A percentile compares a stretch with the other conserved stretches of the same genome.
These are phyloP conservation scores for Starmerella tilneyi DNA, from an alignment of 805 yeast genomes.

Conservation along the genomic window DNA sequence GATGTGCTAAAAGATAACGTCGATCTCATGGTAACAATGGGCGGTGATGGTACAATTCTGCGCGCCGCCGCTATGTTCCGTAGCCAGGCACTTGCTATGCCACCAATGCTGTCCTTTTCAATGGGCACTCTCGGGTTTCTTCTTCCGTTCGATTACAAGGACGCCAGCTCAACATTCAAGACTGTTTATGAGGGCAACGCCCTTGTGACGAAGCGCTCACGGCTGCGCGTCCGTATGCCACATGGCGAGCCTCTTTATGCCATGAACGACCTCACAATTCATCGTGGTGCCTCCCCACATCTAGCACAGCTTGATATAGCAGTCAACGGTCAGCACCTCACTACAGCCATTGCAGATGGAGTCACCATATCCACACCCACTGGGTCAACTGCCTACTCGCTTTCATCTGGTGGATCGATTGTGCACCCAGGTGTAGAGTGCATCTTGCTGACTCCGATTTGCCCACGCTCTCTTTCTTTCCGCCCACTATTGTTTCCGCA, in stretches of 20 bases:
- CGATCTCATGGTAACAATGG: constrained; percentile 76
- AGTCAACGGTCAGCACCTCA: constrained; percentile 72
- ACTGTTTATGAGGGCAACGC: constrained; percentile 59
- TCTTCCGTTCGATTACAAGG: constrained; percentile 71
- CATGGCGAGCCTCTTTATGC: constrained; percentile 47
- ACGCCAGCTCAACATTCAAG: constrained; percentile 49
- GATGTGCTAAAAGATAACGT: constrained; percentile 43
- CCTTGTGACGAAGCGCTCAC: constrained; percentile 60
- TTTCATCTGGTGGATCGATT: constrained; percentile 84
- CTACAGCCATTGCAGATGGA: constrained; percentile 90
- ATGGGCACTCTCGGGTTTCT: constrained; percentile 85
- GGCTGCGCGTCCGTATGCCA: constrained; percentile 36
- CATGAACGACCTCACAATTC: constrained; percentile 83
- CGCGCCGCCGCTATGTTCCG: constrained; percentile 74
- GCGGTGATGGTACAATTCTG: constrained; percentile 94
- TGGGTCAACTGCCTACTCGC: constrained; percentile 87
- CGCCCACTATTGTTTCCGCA: constrained; percentile 78
- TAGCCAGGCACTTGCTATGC: constrained; percentile 47
- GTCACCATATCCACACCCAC: constrained; percentile 80
- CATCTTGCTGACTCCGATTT: constrained; percentile 75
- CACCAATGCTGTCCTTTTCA: constrained; percentile 82
- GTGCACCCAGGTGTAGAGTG: constrained; percentile 83
- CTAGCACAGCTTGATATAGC: constrained; percentile 73
- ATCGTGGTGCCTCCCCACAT: constrained; percentile 81
- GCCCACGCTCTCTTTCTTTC: constrained; percentile 84